These are phyloP conservation scores for Orbilia javanica DNA, from an alignment of 2,329 filamentous ascomycete genomes.

Conservation along the genomic window DNA sequence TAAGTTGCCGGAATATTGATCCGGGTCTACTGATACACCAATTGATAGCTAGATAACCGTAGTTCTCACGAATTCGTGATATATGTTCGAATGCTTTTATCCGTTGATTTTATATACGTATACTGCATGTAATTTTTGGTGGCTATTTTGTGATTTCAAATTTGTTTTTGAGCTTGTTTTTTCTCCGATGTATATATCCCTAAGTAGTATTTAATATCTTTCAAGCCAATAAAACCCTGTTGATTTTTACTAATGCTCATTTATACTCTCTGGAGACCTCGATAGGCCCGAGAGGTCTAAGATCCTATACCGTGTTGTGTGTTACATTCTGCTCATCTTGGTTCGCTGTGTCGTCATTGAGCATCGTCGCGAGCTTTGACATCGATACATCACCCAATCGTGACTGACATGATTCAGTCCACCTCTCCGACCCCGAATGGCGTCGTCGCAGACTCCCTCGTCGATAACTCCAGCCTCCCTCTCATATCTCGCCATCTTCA, in stretches of 20 bases:
- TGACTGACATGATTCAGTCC: constrained; percentile 31
- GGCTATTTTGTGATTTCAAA: background rate
- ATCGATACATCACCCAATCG: constrained; percentile 15
- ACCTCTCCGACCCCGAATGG: constrained; percentile 36
- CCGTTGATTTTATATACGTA: background rate
- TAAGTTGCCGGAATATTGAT: background rate
- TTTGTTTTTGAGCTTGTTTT: background rate
- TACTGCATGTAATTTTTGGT: background rate
- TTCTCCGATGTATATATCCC: background rate
- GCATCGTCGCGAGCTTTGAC: constrained; percentile 15
- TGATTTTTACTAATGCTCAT: background rate
- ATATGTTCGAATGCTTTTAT: no score
- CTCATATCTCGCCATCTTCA: constrained; percentile 94
- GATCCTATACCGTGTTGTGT: constrained; percentile 3
- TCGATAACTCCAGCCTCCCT: constrained; percentile 80
- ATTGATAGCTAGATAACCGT: background rate
- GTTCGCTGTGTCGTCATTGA: constrained; percentile 36
- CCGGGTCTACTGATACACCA: background rate
- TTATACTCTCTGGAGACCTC: background rate
- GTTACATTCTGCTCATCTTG: constrained; percentile 4
- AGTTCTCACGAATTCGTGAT: background rate
- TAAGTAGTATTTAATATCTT: background rate
- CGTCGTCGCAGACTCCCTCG: constrained; percentile 43
- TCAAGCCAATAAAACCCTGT: background rate
- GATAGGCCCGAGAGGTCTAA: background rate